These are phyloP conservation scores for Alternaria postmessia DNA, from an alignment of 2,329 filamentous ascomycete genomes.

Conservation along the genomic window DNA sequence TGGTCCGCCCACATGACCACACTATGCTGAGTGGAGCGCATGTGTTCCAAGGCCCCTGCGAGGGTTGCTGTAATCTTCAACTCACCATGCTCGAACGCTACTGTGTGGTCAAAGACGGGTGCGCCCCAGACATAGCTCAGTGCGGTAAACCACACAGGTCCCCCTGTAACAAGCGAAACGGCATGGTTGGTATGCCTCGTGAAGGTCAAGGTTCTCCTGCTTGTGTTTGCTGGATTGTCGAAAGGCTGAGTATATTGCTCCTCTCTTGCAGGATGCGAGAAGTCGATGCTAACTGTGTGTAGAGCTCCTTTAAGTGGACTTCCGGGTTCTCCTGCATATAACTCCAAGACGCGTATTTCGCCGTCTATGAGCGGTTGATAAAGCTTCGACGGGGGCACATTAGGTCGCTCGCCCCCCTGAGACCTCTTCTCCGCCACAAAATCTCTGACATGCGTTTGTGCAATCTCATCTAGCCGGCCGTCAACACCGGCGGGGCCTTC, in stretches of 20 bases:
- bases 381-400: background rate
- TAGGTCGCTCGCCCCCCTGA: background rate
- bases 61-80: conserved; percentile 30
- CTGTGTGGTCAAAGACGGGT: conserved; percentile 23
- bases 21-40: conserved; percentile 25
- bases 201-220: conserved; percentile 5
- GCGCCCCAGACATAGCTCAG: conserved; percentile 36
- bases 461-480: conserved; percentile 16
- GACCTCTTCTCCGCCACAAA: conserved; percentile 11
- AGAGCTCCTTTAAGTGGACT: conserved; percentile 18
- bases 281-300: conserved; percentile 32
- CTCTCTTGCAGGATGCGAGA: conserved; percentile 22
- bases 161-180: conserved; percentile 20
- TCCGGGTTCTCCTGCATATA: conserved; percentile 20
- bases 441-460: conserved; percentile 10
- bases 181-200: conserved; percentile 29
- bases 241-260: background rate
- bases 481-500: conserved; percentile 7
- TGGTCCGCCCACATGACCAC: conserved; percentile 39
- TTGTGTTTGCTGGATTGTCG: conserved; percentile 4
- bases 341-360: conserved; percentile 35
- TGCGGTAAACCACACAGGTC: conserved; percentile 33
- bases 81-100: conserved; percentile 12
- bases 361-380: conserved; percentile 18
- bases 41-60: conserved; percentile 23